phyloP scores from a whole-genome alignment of 2,329 filamentous ascomycete genomes.

The Botrytis porri region DNA sequence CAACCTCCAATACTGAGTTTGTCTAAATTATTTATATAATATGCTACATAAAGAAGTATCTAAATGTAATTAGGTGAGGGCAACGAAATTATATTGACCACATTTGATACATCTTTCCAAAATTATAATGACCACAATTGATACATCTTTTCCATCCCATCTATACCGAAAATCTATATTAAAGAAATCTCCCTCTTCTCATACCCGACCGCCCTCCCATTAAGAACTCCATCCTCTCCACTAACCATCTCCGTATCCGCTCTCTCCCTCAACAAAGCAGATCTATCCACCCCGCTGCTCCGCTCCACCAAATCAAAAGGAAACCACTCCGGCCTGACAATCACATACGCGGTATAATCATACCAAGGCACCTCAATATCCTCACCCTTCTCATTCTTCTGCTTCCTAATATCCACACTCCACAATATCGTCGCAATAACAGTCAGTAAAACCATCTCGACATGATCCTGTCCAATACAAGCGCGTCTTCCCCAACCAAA shows the following conservation, averaged over 20 bases:
- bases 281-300: not conserved
- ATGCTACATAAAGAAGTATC: not conserved
- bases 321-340: slow-evolving; percentile 18
- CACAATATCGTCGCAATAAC: slow-evolving; percentile 15
- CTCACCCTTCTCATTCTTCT: slow-evolving; percentile 6
- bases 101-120: too few relatives aligned
- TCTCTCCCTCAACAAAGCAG: not conserved
- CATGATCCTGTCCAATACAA: slow-evolving; percentile 50
- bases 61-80: not conserved
- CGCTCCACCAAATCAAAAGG: slow-evolving; percentile 11
- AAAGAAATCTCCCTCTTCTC: slow-evolving; percentile 10
- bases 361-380: slow-evolving; percentile 7
- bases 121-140: not conserved
- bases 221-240: slow-evolving; percentile 8
- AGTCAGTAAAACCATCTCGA: slow-evolving; percentile 36
- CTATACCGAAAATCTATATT: not conserved
- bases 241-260: slow-evolving; percentile 14
- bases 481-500: slow-evolving; percentile 53
- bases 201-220: not conserved
- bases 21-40: not conserved
- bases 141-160: not conserved
- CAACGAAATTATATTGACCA: not conserved
- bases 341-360: slow-evolving; percentile 16
- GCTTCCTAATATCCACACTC: slow-evolving; percentile 7
- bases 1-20: not conserved